Evolutionary conservation across 257 asterid genomes (phyloP).

Genomic region (Nicotiana benthamiana): DNA sequence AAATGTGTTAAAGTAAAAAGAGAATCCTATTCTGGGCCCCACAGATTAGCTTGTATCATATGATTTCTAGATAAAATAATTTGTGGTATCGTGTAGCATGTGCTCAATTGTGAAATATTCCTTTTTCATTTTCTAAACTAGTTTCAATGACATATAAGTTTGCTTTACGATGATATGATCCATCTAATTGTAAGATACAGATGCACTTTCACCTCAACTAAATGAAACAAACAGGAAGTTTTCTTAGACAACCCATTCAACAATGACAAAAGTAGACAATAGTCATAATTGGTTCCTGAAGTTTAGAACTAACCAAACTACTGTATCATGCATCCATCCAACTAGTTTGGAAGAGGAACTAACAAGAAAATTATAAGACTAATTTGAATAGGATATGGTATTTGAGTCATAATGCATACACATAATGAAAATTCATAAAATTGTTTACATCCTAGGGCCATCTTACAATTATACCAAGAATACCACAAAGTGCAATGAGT

Average conservation of each 20-base stretch:
- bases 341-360: no score
- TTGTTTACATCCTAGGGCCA: no score
- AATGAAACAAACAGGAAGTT: neutral
- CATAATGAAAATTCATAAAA: no score
- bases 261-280: neutral
- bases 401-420: no score
- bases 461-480: no score
- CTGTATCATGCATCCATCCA: no score
- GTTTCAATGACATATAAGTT: neutral
- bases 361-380: no score
- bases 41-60: neutral
- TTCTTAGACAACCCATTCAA: neutral
- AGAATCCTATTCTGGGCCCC: slow-evolving; percentile 10
- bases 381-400: no score
- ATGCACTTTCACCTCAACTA: neutral
- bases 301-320: neutral
- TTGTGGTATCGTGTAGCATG: neutral
- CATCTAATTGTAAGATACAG: neutral
- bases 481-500: no score
- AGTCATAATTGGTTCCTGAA: neutral
- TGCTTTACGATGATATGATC: neutral
- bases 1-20: neutral
- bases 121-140: neutral
- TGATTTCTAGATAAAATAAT: neutral
- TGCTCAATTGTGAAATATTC: neutral